These are phyloP conservation scores for Pueraria montana DNA, from an alignment of 306 rosid genomes.

Conservation along the genomic window DNA sequence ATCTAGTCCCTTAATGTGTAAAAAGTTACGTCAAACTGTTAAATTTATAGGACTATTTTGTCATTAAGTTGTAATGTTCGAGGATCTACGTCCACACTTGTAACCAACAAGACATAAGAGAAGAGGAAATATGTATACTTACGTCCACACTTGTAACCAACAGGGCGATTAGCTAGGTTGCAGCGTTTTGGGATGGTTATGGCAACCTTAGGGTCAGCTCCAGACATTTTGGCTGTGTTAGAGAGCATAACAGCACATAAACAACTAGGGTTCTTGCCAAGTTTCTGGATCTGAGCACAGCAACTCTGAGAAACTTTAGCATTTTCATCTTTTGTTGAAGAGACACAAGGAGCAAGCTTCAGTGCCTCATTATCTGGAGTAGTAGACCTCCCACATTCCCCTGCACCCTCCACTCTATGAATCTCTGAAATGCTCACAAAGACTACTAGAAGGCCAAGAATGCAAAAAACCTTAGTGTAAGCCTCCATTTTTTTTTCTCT, in stretches of 20 bases:
- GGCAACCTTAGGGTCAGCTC: constrained; percentile 52
- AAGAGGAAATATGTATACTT: not conserved
- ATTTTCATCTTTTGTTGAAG: constrained; percentile 55
- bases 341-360: constrained; percentile 61
- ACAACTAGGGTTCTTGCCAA: constrained; percentile 58
- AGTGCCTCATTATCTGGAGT: constrained; percentile 63
- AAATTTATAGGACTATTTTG: no score
- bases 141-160: constrained; percentile 72
- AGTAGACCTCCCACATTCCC: constrained; percentile 62
- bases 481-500: constrained; percentile 39
- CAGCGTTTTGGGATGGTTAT: constrained; percentile 70
- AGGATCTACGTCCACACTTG: no score
- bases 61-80: no score
- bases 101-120: not conserved
- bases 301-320: constrained; percentile 60
- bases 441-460: constrained; percentile 52
- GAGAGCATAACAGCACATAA: constrained; percentile 69
- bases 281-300: constrained; percentile 50
- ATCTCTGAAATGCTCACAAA: constrained; percentile 47
- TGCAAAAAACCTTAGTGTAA: constrained; percentile 46
- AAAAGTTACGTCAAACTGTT: no score
- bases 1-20: no score
- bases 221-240: constrained; percentile 54
- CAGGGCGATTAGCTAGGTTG: constrained; percentile 65
- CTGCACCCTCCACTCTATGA: constrained; percentile 51